Evolutionary conservation across 2,329 filamentous ascomycete genomes (phyloP), one percentile per base, ranked within the genome.

Genomic region (Intubia oerlemansii): DNA sequence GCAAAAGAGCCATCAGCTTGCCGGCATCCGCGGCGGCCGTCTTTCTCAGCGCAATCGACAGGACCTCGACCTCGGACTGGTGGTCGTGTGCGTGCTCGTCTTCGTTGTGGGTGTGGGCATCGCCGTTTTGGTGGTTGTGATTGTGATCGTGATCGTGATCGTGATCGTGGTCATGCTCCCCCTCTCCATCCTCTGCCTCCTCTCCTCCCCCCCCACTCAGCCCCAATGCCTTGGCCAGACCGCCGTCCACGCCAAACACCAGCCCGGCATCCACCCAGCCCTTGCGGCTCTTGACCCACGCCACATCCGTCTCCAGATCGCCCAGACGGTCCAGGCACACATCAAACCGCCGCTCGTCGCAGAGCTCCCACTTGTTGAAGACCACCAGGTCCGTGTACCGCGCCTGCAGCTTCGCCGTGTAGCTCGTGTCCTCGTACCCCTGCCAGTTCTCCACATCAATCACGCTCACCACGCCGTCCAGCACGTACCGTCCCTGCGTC

Each of bases 391-490:
- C 84, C 9, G 84, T 93, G 48, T 90, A 92, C 36, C 67, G 60
- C 4, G 82, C 84, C 58, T 93, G 84, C 39, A 92, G 59, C 44
- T 76, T 73, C 6, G 84, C 84, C 32, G 84, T 93, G 44, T 79
- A 85, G 33, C 73, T 81, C 15, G 78, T 90, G 48, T 90, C 82
- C 41, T 88, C 80, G 44, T 93, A 93, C 0, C 84, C 84, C 42
- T 70, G 57, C 82, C 82, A 93, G 45, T 93, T 93, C 62, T 92
- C 84, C 9, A 90, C 82, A 44, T 93, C 84, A 33, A 93, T 72
- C 14, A 92, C 82, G 41, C 70, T 80, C 37, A 92, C 67, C 29
- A 93, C 81, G 9, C 84, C 84, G 43, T 93, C 84, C 2, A 93
- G 63, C 5, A 67, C 60, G 42, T 82, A 92, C 17, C 55, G 50